These are phyloP conservation scores for Scleroderma citrinum DNA, from an alignment of 768 basidiomycete genomes.

Conservation along the genomic window DNA sequence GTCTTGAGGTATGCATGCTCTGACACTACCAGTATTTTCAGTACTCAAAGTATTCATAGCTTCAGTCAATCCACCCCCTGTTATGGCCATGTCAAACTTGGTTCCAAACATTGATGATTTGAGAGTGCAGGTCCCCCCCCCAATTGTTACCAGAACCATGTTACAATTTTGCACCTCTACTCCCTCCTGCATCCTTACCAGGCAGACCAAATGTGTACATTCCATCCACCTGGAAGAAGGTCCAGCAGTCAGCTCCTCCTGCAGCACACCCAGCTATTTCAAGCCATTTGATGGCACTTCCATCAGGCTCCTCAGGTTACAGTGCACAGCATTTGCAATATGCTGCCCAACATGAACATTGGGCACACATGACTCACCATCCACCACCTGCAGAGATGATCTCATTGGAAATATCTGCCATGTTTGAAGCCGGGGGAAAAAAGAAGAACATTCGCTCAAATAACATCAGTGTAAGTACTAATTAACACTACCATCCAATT, in stretches of 20 bases:
- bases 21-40: not conserved
- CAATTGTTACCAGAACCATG: too few species aligned
- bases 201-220: not conserved
- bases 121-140: too few species aligned
- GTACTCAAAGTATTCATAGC: not conserved
- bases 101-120: not conserved
- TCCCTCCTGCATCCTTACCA: not conserved
- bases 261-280: not conserved
- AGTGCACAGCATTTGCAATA: constrained; percentile 1
- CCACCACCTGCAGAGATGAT: constrained; percentile 2
- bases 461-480: constrained; percentile 2
- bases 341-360: not conserved
- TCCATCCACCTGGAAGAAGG: not conserved
- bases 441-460: not conserved
- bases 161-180: not conserved
- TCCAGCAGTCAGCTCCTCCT: not conserved
- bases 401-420: not conserved
- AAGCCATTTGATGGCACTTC: not conserved
- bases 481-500: not conserved
- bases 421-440: not conserved
- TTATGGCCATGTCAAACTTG: not conserved
- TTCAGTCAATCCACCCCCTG: not conserved
- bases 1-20: not conserved
- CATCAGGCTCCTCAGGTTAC: not conserved
- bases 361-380: not conserved